Base-by-base conservation (phyloP, 331 rosid species). In the Pyracantha coccinea region DNA sequence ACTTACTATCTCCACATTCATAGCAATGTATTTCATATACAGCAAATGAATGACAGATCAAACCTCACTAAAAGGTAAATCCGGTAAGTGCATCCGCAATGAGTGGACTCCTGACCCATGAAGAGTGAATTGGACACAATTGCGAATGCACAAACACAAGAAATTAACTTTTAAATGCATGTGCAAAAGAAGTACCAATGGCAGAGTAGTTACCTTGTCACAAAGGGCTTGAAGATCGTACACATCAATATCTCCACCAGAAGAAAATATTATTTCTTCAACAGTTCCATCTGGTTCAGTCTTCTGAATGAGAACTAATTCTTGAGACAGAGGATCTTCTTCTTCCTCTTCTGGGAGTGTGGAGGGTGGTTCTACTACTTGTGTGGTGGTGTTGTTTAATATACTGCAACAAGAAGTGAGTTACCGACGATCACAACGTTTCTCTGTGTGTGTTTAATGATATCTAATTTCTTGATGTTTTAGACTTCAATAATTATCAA, bases 201-300 rank as follows among this genome's bases (percentile, higher is more conserved):
- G 24, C n/a, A 64, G 54, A 69, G 53, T 58, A 70, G 16, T 59
- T 66, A 89, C 97, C 97, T 92, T 94, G 79, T 94, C 99, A 60
- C 96, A 92, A 15, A 94, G 88, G 68, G 93, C 81, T 84, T 94
- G 93, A 80, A 94, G 96, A 85, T 94, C 99, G 78, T 90, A 94
- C 76, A 94, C 79, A 83, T 94, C 99, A 64, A 94, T 65, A 74
- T 90, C 90, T 72, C 95, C 96, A 69, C 97, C 95, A 8, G 99
- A 92, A 80, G 97, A 88, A 82, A 94, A 94, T 82, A 90, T 75
- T 68, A 94, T 94, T 76, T 92, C 92, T 77, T 91, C 97, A 79
- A 90, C 80, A 68, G 89, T 82, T 65, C 96, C 99, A 85, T 94
- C 93, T 15, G 86, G 88, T 75, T 86, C 88, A 13, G 96, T 87